Conservation (phyloP, 2,329 filamentous ascomycete species). For the Anthostomella pinea region DNA sequence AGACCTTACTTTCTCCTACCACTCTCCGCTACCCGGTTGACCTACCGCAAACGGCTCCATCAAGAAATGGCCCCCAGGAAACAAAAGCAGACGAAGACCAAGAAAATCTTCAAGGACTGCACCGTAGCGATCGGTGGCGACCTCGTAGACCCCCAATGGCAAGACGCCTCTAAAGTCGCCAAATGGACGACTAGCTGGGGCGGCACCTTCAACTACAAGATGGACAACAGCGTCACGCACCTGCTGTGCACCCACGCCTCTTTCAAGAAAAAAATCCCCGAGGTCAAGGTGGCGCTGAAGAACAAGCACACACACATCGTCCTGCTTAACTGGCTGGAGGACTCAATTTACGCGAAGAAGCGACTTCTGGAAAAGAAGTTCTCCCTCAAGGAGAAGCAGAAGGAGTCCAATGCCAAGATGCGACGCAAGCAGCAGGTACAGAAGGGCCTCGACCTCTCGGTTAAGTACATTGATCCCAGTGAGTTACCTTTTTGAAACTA, state of each 20-base stretch:
- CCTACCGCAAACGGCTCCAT: too few relatives aligned
- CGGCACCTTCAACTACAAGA: constrained; percentile 51
- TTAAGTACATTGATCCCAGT: constrained; percentile 50
- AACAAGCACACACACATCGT: constrained; percentile 40
- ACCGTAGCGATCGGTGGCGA: constrained; percentile 58
- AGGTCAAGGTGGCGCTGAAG: constrained; percentile 42
- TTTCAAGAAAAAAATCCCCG: constrained; percentile 47
- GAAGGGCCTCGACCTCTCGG: constrained; percentile 31
- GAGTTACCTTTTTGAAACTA: constrained; percentile 23
- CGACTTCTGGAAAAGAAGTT: constrained; percentile 39
- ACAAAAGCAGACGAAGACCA: constrained; percentile 1
- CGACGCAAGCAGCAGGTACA: constrained; percentile 36
- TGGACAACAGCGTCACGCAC: constrained; percentile 64
- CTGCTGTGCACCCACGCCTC: constrained; percentile 64
- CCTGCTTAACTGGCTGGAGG: constrained; percentile 52
- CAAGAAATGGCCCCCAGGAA: background rate
- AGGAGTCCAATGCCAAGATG: constrained; percentile 34
- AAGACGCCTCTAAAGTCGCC: constrained; percentile 55
- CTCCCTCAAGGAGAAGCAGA: constrained; percentile 37
- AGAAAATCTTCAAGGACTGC: constrained; percentile 49
- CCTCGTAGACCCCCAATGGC: constrained; percentile 45
- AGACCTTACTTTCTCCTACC: too few relatives aligned
- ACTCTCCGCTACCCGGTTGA: too few relatives aligned
- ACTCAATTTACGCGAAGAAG: constrained; percentile 35
- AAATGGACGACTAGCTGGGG: constrained; percentile 64